Evolutionary conservation across 2,329 filamentous ascomycete species (phyloP), one percentile per base, ranked within the genome.

Genomic region (Plectosphaerella plurivora): DNA sequence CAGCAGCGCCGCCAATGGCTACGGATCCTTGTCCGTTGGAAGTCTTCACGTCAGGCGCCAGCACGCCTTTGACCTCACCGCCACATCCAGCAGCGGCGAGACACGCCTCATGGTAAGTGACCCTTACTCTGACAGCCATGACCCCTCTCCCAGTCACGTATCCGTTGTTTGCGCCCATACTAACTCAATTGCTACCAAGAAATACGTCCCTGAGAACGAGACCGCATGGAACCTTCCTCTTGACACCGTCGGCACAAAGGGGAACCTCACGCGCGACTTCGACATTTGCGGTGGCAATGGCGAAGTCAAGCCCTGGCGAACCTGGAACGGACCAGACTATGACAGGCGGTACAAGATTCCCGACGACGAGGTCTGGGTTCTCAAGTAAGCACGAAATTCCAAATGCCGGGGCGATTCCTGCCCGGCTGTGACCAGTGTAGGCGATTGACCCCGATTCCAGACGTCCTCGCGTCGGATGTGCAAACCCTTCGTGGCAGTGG

Each of bases 1-100:
- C 8, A 50, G 47, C 24, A 53, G 33, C 28, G 18, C 24, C n/a
- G 53, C 36, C 15, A 53, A 55, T 7, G 51, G 42, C 10, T 39
- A 44, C 28, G 53, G 51, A 10, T 44, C 33, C 11, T 22, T 47
- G 2, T 24, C 53, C 12, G 53, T 55, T 14, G 53, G 53, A 7
- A 55, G 51, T 35, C 47, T 52, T n/a, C 20, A 36, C 5, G 39
- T 49, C 4, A 47, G 22, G 45, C 51, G 39, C 7, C 44, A 46
- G 11, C 14, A 35, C 7, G 45, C 42, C n/a, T 55, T 24, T 18
- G 47, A 24, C 14, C n/a, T 51, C 3, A 12, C 45, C 3, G 52
- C 49, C 16, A 24, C 25, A 10, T 54, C 52, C 2, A 54, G 45
- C 49, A 54, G 45, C 18, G 52, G 52, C 4, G 35, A 54, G 41